These are phyloP conservation scores for Datura wrightii DNA, from an alignment of 257 asterid genomes.

Conservation along the genomic window DNA sequence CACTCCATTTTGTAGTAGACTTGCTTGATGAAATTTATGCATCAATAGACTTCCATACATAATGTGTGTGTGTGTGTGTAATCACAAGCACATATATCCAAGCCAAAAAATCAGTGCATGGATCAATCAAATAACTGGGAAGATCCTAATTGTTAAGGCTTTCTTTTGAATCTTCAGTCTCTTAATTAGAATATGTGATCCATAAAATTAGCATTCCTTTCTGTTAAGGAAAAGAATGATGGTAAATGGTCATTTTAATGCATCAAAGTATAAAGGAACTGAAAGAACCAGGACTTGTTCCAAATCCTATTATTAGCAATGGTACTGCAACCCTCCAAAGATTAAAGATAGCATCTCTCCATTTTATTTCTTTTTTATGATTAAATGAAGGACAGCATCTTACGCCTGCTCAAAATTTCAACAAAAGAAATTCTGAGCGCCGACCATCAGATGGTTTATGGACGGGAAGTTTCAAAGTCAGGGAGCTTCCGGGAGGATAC, in stretches of 20 bases:
- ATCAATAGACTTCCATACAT: conserved; percentile 12
- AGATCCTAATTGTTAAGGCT: conserved; percentile 3
- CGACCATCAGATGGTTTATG: background rate
- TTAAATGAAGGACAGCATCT: conserved; percentile 8
- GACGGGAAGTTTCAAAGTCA: background rate
- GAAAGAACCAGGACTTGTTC: background rate
- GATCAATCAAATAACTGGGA: background rate
- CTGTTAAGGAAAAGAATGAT: background rate
- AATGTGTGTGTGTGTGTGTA: background rate
- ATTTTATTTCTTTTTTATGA: background rate
- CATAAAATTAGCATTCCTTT: background rate
- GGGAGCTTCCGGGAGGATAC: background rate
- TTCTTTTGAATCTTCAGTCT: background rate
- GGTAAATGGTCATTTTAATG: background rate
- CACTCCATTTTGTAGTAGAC: background rate
- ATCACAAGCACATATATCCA: background rate
- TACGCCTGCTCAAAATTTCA: conserved; percentile 20
- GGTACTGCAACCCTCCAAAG: background rate
- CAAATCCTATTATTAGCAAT: background rate
- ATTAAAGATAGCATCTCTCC: background rate
- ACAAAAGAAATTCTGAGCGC: background rate
- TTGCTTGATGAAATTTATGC: background rate
- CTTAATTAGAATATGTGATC: background rate
- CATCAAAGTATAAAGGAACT: background rate
- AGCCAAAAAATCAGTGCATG: background rate